Percentiles rank a stretch among this genome's conserved stretches.
Conservation (phyloP, 1,284 basidiomycete genomes). For the Cutaneotrichosporon sp. region DNA sequence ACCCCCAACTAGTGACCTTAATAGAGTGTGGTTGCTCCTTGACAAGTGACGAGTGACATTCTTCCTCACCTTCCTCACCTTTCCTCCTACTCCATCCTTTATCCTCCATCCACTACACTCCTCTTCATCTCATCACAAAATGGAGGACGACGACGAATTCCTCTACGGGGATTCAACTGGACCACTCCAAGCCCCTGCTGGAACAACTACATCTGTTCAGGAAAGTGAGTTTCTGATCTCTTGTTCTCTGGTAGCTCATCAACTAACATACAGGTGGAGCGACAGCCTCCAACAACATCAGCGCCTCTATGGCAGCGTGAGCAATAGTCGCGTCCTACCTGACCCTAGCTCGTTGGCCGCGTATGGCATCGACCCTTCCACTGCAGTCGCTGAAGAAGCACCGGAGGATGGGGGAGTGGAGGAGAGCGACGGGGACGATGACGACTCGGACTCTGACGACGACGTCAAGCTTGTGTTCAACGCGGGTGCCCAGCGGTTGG, state of each 20-base stretch:
- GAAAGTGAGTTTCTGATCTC: neutral
- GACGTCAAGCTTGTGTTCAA: constrained; percentile 53
- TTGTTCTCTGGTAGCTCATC: neutral
- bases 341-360: constrained; percentile 44
- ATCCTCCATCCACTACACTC: neutral
- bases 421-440: constrained; percentile 41
- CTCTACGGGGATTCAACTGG: constrained; percentile 44
- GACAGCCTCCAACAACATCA: constrained; percentile 15
- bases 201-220: neutral
- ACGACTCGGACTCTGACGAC: constrained; percentile 50
- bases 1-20: neutral
- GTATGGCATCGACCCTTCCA: constrained; percentile 45
- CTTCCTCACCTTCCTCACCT: neutral
- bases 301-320: constrained; percentile 39
- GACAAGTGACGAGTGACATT: neutral
- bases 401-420: constrained; percentile 47
- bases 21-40: neutral
- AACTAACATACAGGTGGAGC: neutral
- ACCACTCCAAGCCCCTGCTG: neutral
- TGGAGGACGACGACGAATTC: constrained; percentile 52
- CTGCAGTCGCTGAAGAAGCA: constrained; percentile 34
- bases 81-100: neutral
- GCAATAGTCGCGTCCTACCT: constrained; percentile 7
- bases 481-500: constrained; percentile 31
- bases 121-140: constrained; percentile 33